Evolutionary conservation across 2,329 filamentous ascomycete species (phyloP).

Genomic region (Chrysoporthe deuterocubensis): DNA sequence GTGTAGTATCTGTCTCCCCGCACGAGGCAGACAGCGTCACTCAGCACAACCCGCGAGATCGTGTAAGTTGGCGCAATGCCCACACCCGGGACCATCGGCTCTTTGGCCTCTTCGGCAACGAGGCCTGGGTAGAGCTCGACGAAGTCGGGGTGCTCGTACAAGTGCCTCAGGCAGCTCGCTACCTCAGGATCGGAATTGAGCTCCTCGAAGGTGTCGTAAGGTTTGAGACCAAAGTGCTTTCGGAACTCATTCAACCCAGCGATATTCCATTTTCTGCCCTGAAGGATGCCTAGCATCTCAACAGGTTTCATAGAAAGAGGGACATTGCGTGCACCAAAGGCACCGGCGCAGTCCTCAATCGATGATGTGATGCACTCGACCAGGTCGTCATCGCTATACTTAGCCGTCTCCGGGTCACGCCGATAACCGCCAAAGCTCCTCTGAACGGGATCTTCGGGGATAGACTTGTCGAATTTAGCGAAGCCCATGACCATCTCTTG

Average conservation of each 20-base stretch:
- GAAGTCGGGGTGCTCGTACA: constrained; percentile 79
- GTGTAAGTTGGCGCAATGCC: constrained; percentile 78
- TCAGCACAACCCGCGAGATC: constrained; percentile 75
- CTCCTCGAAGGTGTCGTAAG: constrained; percentile 78
- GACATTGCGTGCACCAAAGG: constrained; percentile 74
- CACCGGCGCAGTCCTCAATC: constrained; percentile 79
- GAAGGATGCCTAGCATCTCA: constrained; percentile 80
- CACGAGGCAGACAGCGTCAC: constrained; percentile 78
- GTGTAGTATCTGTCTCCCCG: constrained; percentile 81
- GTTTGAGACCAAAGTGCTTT: constrained; percentile 77
- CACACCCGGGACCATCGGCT: constrained; percentile 73
- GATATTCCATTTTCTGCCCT: constrained; percentile 76
- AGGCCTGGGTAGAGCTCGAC: constrained; percentile 83
- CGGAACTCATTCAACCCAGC: constrained; percentile 84
- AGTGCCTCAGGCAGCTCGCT: constrained; percentile 64
- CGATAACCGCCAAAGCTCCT: constrained; percentile 70
- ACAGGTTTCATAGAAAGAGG: constrained; percentile 74
- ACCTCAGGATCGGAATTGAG: constrained; percentile 80
- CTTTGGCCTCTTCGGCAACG: constrained; percentile 75
- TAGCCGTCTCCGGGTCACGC: constrained; percentile 64
- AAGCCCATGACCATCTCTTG: constrained; percentile 66
- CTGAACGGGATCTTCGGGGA: constrained; percentile 69
- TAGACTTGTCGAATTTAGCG: constrained; percentile 62
- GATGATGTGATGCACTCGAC: constrained; percentile 69
- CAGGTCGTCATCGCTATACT: constrained; percentile 76